Evolutionary conservation across 805 yeast species (phyloP), one percentile per base, ranked within the genome.

Genomic region (Monosporozyma yasuniensis): DNA sequence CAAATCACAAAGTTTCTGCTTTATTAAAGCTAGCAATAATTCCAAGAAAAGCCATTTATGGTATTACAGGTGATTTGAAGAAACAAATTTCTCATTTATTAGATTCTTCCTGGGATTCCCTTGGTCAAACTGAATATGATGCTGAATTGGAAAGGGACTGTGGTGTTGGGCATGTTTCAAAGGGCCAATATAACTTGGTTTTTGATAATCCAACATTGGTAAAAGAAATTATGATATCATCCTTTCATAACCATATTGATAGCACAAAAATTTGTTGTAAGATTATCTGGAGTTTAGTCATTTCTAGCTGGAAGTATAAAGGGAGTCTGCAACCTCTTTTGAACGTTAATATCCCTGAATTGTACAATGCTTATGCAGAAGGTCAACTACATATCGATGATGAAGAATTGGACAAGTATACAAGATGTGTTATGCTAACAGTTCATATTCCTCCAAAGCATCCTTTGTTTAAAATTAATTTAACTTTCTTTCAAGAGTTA

Each of bases 21-120:
- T 68, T 82, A 47, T 87, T 84, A 58, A 85, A 81, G 54, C 70
- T 87, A 50, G 76, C 87, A 2, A 83, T 79, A 41, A 80, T 85
- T 48, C 88, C 95, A 41, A 75, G 83, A 61, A 79, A 79, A 54
- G 89, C 89, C 1, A 79, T 89, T 52, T 72, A 69, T 66, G 72
- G 72, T 48, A 77, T 87, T 42, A 75, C 87, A 0, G 82, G 81
- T 10, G 81, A 78, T 57, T 67, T 86, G 54, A 74, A 95, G 54
- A 73, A 74, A 11, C 70, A 83, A 53, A 74, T 83, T 42, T 79
- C 88, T 0, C 55, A 54, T 12, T 64, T 86, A 42, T 56, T 87
- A 11, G 71, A 74, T 50, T 75, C 73, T 48, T 73, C 79, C n/a
- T 88, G 96, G 96, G 82, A 81, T 53, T 69, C 76, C 11, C 71